Evolutionary conservation across 345 rosid genomes (phyloP), one percentile per base, ranked within the genome.

Genomic region (Hevea brasiliensis): DNA sequence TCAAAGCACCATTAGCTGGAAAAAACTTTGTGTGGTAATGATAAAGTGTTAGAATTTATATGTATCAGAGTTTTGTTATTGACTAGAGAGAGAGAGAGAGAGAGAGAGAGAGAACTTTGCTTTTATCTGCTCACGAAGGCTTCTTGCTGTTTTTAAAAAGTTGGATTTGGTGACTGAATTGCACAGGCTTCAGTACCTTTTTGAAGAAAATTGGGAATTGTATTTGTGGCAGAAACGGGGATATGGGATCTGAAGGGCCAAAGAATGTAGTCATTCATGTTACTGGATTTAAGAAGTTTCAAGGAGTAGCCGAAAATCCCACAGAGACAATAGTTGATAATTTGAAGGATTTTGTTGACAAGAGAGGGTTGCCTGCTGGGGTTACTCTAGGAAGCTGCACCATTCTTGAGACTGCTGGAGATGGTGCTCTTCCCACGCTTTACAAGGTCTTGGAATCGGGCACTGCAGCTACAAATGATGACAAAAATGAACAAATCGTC

Each of bases 241-340:
- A 75, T 73, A 92, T 89, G 94, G 98, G 94, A 18, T 88, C 94
- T 7, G 94, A 89, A 86, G 91, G 89, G 73, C 85, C 89, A 77
- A 90, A 89, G 73, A 61, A 84, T n/a, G n/a, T n/a, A n/a, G n/a
- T n/a, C n/a, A n/a, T n/a, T n/a, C n/a, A n/a, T n/a, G n/a, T n/a
- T n/a, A n/a, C n/a, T n/a, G n/a, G n/a, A n/a, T n/a, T n/a, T n/a
- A n/a, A n/a, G n/a, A n/a, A n/a, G n/a, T n/a, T 44, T 65, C 87
- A 82, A 61, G 94, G 92, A 42, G 93, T 92, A 67, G 54, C 85
- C 6, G 86, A 87, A 9, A 92, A 90, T 83, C 98, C 96, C 17
- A 92, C 96, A 0, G 98, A 92, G 87, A 87, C 74, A 29, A 81
- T 90, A 35, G 94, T 89, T 18, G 83, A 45, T 41, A 90, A 83